Evolutionary conservation across 2,329 filamentous ascomycete species (phyloP), one percentile per base, ranked within the genome.

Genomic region (Coniochaeta prunicola): DNA sequence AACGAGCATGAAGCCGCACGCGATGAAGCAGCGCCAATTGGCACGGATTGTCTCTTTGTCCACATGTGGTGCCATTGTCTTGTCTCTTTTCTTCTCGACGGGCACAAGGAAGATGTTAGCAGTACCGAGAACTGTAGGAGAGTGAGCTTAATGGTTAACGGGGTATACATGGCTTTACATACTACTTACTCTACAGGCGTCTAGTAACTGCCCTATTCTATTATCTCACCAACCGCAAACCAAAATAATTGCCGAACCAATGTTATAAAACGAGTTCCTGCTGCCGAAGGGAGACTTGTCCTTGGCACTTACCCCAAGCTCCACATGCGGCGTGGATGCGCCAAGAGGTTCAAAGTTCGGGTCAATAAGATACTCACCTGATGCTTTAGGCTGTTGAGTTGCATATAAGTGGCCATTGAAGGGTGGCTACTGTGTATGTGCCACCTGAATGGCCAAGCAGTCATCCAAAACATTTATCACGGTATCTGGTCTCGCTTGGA

Each of bases 21-120:
- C 77, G 7, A 76, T 28, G 45, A 79, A 71, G 61, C 76, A 78
- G 64, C 74, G 76, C 76, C 77, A 78, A 60, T 79, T 76, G 62
- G 70, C 70, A 28, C 67, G 67, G 17, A 76, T 68, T 15, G 67
- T 70, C 48, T 66, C 63, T 3, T 67, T 38, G 36, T 56, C 54
- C 33, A 42, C 53, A 36, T 6, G 3, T 6, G 53, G 53, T 21
- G 53, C 53, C 53, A 54, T 54, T 15, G 45, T 50, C 30, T 21
- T 26, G 24, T 50, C 15, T 50, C 21, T 28, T 13, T 21, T 50
- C 36, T n/a, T n/a, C 10, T 38, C 36, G 17, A 38, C 36, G 36
- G 15, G 36, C 36, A 38, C 15, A 5, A 4, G 36, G 40, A 45
- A 9, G 40, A 13, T 24, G 40, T 45, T 50, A 30, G n/a, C 28